Conservation (phyloP, 169 alveolate species). For the Theileria equi region DNA sequence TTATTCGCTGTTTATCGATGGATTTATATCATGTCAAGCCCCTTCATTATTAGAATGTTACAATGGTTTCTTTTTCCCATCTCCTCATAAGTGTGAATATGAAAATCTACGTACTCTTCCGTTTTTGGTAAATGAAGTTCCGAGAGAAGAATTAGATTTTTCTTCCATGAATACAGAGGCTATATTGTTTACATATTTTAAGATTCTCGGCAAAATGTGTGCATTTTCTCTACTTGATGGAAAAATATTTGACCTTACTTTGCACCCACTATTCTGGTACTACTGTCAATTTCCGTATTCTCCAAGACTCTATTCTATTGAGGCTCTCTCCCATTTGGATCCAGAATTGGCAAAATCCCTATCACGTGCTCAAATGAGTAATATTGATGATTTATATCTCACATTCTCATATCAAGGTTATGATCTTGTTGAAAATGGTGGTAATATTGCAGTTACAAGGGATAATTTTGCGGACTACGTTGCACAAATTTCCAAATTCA, state of each 20-base stretch:
- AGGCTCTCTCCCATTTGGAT: constrained; percentile 18
- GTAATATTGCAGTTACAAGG: constrained; percentile 41
- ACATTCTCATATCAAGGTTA: constrained; percentile 53
- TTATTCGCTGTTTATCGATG: constrained; percentile 64
- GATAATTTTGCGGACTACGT: constrained; percentile 63
- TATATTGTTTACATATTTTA: constrained; percentile 47
- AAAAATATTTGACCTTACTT: constrained; percentile 43
- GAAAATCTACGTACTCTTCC: not conserved
- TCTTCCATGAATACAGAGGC: not conserved
- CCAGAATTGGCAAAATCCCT: constrained; percentile 22
- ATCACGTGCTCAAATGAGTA: not conserved
- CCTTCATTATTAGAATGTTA: not conserved
- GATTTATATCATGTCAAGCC: not conserved
- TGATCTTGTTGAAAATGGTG: constrained; percentile 64
- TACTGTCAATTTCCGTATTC: constrained; percentile 55
- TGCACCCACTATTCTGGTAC: constrained; percentile 74
- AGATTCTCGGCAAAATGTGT: constrained; percentile 69
- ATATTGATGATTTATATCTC: not conserved
- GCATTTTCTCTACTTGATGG: constrained; percentile 68
- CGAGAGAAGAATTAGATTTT: not conserved
- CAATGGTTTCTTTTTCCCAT: not conserved
- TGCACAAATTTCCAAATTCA: constrained; percentile 45
- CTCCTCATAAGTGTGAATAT: constrained; percentile 5
- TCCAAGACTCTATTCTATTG: constrained; percentile 56
- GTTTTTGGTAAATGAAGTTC: not conserved